A percentile compares a stretch with the other conserved stretches of the same genome.
Evolutionary conservation across 176 grass and related monocot species (phyloP).

Genomic region (Cenchrus fungigraminus): DNA sequence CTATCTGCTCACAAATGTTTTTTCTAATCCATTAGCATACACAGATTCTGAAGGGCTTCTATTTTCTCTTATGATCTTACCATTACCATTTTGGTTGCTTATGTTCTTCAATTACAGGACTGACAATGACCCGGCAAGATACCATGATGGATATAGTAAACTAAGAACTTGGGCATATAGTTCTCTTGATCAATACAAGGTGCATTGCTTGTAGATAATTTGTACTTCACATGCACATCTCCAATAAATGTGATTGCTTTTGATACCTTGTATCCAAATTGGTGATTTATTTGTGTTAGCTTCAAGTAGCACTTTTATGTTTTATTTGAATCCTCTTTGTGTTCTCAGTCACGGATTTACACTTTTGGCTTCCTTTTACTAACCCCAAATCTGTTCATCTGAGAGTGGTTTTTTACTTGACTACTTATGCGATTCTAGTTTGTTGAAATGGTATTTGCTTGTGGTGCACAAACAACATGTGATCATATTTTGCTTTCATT

Average conservation of each 20-base stretch:
- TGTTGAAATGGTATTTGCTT: not conserved
- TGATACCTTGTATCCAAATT: not conserved
- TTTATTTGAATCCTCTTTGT: not conserved
- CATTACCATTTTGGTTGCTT: constrained; percentile 2
- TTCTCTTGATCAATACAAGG: constrained; percentile 98
- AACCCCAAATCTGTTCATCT: constrained; percentile 6
- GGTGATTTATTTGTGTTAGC: constrained; percentile 1
- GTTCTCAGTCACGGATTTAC: not conserved
- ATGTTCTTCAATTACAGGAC: constrained; percentile 52
- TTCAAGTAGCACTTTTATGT: not conserved
- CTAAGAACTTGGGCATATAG: constrained; percentile 91
- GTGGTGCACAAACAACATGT: not conserved
- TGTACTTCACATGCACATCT: constrained; percentile 27
- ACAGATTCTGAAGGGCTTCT: not conserved
- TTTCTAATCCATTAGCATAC: not conserved
- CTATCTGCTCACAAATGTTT: not conserved
- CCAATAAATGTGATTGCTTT: constrained; percentile 16
- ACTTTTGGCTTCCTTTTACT: not conserved
- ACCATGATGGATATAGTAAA: constrained; percentile 78
- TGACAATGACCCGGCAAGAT: constrained; percentile 69
- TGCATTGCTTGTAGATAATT: constrained; percentile 41
- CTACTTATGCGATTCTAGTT: constrained; percentile 6
- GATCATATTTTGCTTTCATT: constrained; percentile 3
- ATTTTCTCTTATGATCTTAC: constrained; percentile 7
- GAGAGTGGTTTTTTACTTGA: not conserved